Evolutionary conservation across 2,329 filamentous ascomycete genomes (phyloP), one percentile per base, ranked within the genome.

Genomic region (Ophiostoma sp.): DNA sequence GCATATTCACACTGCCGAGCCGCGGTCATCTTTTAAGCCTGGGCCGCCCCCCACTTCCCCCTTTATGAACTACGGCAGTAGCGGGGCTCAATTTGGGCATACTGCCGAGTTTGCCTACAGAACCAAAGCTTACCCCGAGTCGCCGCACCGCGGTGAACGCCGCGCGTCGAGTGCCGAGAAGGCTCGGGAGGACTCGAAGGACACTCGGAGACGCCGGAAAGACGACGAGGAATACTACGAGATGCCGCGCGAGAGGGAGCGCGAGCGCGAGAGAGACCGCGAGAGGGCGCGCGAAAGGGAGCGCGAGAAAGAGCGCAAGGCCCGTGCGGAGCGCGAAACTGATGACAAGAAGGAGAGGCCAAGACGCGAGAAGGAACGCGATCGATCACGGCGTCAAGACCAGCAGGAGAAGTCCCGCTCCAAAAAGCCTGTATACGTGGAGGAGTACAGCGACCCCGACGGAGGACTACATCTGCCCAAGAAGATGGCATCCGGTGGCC

Each of bases 1-100:
- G 74, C 81, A 86, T 64, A 78, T 87, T 60, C 79, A 80, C 70
- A 83, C 82, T 3, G 80, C 83, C 14, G 83, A 86, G 67, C 83
- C 82, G 55, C 77, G 81, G 5, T 76, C 78, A 11, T 75, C 79
- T 1, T 73, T 82, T 74, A 80, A 78, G 73, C 75, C 73, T 36
- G 73, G 74, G 52, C 76, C 73, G 71, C 76, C 77, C 2, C 75
- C 77, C 5, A 67, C 70, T 1, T 71, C 73, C 2, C 73, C 73
- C 27, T 72, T 72, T 27, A 65, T 72, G 16, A 74, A 77, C 3
- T 74, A 74, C 11, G 68, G 75, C 8, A 79, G 77, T 69, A 71
- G 76, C 11, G 81, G 81, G 71, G 66, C 74, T n/a, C 74, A 78
- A 67, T 73, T 76, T 38, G 16, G 69, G 72, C 77, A 0, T 76